Evolutionary conservation across 306 rosid genomes (phyloP), one percentile per base, ranked within the genome.

Genomic region (Abrus pulchellus): DNA sequence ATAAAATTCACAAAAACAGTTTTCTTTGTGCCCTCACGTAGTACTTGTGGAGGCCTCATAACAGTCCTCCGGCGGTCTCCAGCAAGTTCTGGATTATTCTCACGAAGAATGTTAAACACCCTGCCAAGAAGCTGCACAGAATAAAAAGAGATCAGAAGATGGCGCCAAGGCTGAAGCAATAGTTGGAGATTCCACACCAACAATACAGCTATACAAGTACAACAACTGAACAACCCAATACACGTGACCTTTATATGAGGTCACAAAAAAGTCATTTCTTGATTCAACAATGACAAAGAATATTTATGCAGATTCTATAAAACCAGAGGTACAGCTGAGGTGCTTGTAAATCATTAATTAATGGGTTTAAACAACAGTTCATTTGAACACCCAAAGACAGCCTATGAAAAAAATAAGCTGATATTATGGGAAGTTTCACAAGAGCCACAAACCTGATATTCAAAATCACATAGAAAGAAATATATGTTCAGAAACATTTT

Each of bases 31-130:
- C 98, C 98, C 76, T 94, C 98, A 79, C 98, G 97, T 77, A 94
- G 97, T 81, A 94, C 98, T 89, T 94, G 97, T 20, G 97, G 98
- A 80, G 98, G 98, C 90, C 98, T 91, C 94, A 94, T 92, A 62
- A 94, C 98, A 41, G 97, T 92, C 80, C 98, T 87, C 36, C 94
- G 91, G 76, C 95, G 85, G 47, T 91, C 97, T 45, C 98, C 97
- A 38, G 98, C 97, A 77, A 94, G 94, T 76, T 94, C 98, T 0
- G 98, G 98, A 83, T 94, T 94, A 78, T 94, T 89, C 86, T 92
- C 98, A 4, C 98, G 88, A 44, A 94, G 94, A 79, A 94, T 94
- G 85, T 94, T 90, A 57, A 92, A 92, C 80, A 94, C 97, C 86
- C 97, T 88, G 50, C 94, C 98, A 80, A 92, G 91, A 84, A 94